These are phyloP conservation scores for Candida ulmi DNA, from an alignment of 805 yeast genomes.

Conservation along the genomic window DNA sequence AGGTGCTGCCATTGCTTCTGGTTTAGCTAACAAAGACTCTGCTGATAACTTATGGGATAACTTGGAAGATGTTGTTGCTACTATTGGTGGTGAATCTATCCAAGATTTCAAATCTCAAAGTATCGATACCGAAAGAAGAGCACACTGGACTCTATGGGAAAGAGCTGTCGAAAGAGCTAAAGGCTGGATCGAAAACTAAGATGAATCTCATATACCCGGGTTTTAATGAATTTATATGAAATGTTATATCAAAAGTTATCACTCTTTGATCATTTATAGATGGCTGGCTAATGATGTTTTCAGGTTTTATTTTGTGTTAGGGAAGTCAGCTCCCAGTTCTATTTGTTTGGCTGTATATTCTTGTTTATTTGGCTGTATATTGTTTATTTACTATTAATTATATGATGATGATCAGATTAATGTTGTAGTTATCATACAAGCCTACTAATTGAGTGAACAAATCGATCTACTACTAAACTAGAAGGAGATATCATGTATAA, in stretches of 20 bases:
- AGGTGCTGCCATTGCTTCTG: constrained; percentile 96
- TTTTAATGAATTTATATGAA: not conserved
- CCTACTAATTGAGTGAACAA: too few relatives aligned
- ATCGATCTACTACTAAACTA: too few relatives aligned
- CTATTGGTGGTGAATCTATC: constrained; percentile 29
- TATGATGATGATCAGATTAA: too few relatives aligned
- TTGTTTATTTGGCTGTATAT: not conserved
- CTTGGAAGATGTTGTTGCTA: constrained; percentile 57
- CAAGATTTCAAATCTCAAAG: constrained; percentile 36
- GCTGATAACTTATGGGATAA: constrained; percentile 67
- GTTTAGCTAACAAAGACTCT: constrained; percentile 48
- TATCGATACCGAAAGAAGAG: constrained; percentile 51
- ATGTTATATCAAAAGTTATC: not conserved
- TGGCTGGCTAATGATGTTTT: not conserved
- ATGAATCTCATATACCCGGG: not conserved
- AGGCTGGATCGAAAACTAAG: constrained; percentile 56
- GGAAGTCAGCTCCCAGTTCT: not conserved
- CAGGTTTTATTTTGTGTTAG: too few relatives aligned
- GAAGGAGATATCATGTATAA: too few relatives aligned
- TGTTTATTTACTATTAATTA: not conserved
- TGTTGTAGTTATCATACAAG: too few relatives aligned
- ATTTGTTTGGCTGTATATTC: not conserved
- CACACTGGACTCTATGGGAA: constrained; percentile 77
- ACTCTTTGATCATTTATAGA: not conserved
- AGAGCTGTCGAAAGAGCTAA: constrained; percentile 74